phyloP scores from a whole-genome alignment of 2,329 filamentous ascomycete genomes.

The Sodiomyces alkalinus region DNA sequence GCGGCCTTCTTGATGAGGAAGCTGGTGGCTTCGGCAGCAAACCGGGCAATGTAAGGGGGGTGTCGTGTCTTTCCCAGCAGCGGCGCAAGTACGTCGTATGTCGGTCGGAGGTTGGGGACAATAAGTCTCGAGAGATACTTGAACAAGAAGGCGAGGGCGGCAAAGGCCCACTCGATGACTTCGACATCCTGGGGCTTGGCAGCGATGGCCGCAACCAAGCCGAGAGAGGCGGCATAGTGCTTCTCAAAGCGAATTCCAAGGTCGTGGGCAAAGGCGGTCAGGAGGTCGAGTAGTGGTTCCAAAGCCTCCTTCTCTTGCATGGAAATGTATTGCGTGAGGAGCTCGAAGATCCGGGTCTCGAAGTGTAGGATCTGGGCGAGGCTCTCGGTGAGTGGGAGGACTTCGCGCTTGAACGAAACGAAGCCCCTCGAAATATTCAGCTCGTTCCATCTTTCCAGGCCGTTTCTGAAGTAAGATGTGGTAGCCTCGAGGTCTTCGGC shows the following conservation, averaged over 20 bases:
- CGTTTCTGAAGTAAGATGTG: conserved; percentile 75
- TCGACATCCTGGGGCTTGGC: conserved; percentile 63
- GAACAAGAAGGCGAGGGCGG: conserved; percentile 85
- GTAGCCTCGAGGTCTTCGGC: conserved; percentile 59
- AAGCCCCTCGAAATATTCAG: conserved; percentile 80
- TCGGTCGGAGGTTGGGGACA: conserved; percentile 70
- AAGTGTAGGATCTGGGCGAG: conserved; percentile 86
- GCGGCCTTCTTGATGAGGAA: conserved; percentile 87
- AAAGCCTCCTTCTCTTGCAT: conserved; percentile 64
- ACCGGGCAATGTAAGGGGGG: conserved; percentile 76
- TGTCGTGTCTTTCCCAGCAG: conserved; percentile 71
- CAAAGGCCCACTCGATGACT: conserved; percentile 97
- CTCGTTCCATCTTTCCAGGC: conserved; percentile 79
- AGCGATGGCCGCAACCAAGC: conserved; percentile 62
- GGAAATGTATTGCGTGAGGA: conserved; percentile 62
- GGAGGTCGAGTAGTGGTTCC: conserved; percentile 74
- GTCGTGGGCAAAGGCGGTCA: conserved; percentile 91
- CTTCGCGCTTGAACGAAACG: conserved; percentile 58
- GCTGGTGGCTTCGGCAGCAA: conserved; percentile 87
- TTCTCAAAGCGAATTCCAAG: conserved; percentile 77
- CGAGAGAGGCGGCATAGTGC: conserved; percentile 64
- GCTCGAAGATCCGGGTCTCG: conserved; percentile 67
- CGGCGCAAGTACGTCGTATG: conserved; percentile 69
- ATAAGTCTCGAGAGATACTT: conserved; percentile 87
- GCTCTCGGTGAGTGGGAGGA: conserved; percentile 69